A percentile compares a stretch with the other conserved stretches of the same genome.
phyloP scores from a whole-genome alignment of 257 asterid species.

The Sherardia arvensis region DNA sequence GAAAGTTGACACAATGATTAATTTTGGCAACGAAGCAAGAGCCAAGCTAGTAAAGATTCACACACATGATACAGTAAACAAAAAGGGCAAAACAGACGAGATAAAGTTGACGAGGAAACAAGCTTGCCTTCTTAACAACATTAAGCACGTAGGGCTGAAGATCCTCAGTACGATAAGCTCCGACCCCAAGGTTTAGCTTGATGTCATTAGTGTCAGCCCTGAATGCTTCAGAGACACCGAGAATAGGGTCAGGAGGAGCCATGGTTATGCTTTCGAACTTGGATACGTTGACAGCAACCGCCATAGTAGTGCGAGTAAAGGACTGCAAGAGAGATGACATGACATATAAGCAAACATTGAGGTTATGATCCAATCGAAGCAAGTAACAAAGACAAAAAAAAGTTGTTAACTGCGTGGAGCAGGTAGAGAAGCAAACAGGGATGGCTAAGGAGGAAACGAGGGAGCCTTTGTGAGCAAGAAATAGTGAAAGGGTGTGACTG shows the following conservation, averaged over 20 bases:
- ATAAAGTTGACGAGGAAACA: conserved; percentile 2
- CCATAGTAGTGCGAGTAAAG: conserved; percentile 50
- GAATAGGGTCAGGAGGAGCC: conserved; percentile 99
- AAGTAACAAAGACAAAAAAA: neutral
- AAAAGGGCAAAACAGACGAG: neutral
- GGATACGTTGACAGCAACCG: conserved; percentile 50
- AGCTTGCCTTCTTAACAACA: conserved; percentile 80
- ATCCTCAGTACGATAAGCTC: conserved; percentile 95
- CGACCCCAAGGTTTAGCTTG: conserved; percentile 95
- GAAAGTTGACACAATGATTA: neutral
- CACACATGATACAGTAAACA: neutral
- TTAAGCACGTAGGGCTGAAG: conserved; percentile 96
- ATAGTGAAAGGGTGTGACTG: neutral
- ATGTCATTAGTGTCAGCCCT: conserved; percentile 74
- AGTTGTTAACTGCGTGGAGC: neutral
- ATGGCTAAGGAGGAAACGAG: neutral
- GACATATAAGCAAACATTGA: neutral
- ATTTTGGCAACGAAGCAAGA: neutral
- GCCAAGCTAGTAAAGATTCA: neutral
- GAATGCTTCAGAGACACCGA: conserved; percentile 96
- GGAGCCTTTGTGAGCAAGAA: neutral
- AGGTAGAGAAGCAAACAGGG: neutral
- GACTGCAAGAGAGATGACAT: conserved; percentile 26
- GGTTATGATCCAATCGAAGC: too few relatives aligned
- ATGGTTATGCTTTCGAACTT: conserved; percentile 55